Conservation (phyloP, 345 rosid genomes). For the Eucalyptus albens region DNA sequence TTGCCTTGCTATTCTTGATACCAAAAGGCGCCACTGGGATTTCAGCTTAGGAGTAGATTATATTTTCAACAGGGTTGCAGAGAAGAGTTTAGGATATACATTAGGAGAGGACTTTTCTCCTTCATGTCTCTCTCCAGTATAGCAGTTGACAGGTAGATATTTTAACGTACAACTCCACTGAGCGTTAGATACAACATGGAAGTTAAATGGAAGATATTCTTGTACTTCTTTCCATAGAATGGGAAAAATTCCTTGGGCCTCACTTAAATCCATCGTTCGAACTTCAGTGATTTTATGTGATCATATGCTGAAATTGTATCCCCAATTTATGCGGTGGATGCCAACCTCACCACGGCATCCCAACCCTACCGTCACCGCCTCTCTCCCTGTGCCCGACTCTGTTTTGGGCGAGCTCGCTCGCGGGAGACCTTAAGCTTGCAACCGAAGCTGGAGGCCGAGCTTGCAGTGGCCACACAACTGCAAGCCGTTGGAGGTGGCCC, state of each 20-base stretch:
- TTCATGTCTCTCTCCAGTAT: neutral
- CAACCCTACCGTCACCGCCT: neutral
- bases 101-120: neutral
- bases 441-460: neutral
- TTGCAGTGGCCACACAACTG: neutral
- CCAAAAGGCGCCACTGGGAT: slow-evolving; percentile 88
- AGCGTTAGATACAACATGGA: neutral
- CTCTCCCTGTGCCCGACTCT: neutral
- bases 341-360: neutral
- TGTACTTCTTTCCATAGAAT: neutral
- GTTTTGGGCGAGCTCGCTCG: neutral
- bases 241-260: neutral
- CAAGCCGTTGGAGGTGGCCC: neutral
- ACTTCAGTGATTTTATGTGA: neutral
- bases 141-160: neutral
- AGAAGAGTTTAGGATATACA: neutral
- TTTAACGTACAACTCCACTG: neutral
- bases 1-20: slow-evolving; percentile 62
- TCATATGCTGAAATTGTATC: neutral
- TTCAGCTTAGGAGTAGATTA: slow-evolving; percentile 22
- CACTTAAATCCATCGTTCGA: neutral
- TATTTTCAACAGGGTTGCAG: neutral
- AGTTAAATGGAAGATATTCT: neutral
- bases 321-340: neutral
- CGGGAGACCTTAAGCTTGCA: neutral